Evolutionary conservation across 495 filamentous ascomycete genomes (phyloP), one percentile per base, ranked within the genome.

Genomic region (Penicillium cinerascens): DNA sequence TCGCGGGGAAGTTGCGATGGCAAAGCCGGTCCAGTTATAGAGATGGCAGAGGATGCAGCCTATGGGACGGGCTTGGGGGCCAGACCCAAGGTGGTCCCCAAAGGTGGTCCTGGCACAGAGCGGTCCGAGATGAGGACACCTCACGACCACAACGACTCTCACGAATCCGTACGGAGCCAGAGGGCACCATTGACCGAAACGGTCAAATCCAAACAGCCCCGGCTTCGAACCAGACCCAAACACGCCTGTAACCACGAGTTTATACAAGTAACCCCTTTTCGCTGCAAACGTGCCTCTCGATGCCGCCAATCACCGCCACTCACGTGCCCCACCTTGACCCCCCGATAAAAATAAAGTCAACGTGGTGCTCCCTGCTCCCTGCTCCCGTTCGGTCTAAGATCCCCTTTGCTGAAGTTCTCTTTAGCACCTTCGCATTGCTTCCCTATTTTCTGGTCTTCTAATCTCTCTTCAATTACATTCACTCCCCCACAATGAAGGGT

Each of bases 401-500:
- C 47, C 49, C 47, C 58, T 45, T 41, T 52, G 49, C 55, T 52
- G 33, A 38, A 39, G 44, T 42, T 52, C 43, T 47, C n/a, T 26
- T 41, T 37, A 29, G 44, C 42, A 51, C 29, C 42, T 45, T 39
- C 35, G 42, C 37, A n/a, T n/a, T 22, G 29, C 35, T 22, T 47
- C 43, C 56, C 58, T 52, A 13, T 48, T 50, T 55, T 26, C 36
- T 46, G 22, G 39, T 50, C 35, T 49, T 29, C 55, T 42, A 54
- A 7, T 18, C 6, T 2, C 5, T 17, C 6, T 17, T 39, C 16
- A 18, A 6, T 39, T 39, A 9, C 18, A 20, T 18, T 39, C 23
- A 42, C 42, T 52, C 50, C 54, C 59, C 60, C 59, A 71, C 56
- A 51, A 80, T 80, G 78, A 81, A 81, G 69, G 78, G 78, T 79